These are phyloP conservation scores for Colletotrichum sp. DNA, from an alignment of 2,329 filamentous ascomycete genomes.

Conservation along the genomic window DNA sequence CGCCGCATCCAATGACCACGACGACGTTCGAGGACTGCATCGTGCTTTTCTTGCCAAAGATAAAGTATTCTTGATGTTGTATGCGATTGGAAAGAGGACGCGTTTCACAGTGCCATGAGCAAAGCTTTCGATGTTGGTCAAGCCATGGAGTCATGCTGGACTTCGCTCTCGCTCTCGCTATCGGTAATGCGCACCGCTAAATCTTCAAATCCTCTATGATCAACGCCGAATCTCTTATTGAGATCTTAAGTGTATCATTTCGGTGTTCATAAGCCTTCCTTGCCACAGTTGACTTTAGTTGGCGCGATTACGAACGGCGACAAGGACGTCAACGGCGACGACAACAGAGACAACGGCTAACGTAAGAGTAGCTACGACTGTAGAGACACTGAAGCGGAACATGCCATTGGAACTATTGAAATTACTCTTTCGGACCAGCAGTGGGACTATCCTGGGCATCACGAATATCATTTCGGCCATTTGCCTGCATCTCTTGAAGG, in stretches of 20 bases:
- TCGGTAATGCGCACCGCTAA: background rate
- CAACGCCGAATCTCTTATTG: fast-evolving
- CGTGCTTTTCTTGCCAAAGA: background rate
- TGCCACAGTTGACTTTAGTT: background rate
- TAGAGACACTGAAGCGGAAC: no score
- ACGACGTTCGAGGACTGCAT: background rate
- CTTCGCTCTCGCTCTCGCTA: background rate
- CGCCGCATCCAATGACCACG: background rate
- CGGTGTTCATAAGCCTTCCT: fast-evolving
- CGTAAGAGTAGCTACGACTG: fast-evolving
- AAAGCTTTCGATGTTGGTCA: background rate
- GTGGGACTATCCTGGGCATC: background rate
- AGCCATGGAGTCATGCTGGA: background rate
- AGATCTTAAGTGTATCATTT: fast-evolving
- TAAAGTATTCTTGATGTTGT: background rate
- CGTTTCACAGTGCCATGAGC: background rate
- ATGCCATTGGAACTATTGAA: no score
- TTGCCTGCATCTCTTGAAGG: fast-evolving
- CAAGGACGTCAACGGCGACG: background rate
- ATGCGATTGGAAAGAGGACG: background rate
- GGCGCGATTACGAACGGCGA: fast-evolving
- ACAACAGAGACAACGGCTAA: background rate
- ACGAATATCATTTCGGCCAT: fast-evolving
- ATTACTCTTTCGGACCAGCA: fast-evolving
- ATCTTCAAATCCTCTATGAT: fast-evolving